Conservation (phyloP, 768 basidiomycete genomes). For the Boletus edulis region DNA sequence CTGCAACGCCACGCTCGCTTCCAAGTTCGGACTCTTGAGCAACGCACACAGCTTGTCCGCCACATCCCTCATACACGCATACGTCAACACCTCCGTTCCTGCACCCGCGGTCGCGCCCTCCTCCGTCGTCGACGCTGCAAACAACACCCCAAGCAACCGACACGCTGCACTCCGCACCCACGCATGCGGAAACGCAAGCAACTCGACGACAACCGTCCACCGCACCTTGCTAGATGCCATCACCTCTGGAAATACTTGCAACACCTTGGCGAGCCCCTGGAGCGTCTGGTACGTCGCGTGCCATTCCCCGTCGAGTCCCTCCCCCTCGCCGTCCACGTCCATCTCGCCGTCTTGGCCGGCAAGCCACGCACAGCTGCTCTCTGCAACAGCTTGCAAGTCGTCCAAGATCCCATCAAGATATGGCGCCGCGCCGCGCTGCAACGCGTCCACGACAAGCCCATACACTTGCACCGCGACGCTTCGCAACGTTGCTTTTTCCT, state of each 20-base stretch:
- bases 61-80: constrained; percentile 57
- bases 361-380: constrained; percentile 6
- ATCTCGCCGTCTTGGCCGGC: constrained; percentile 36
- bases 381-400: constrained; percentile 44
- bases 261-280: constrained; percentile 58
- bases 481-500: constrained; percentile 55
- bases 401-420: constrained; percentile 51
- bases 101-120: neutral
- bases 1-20: constrained; percentile 72
- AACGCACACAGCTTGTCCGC: constrained; percentile 74
- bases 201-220: constrained; percentile 62
- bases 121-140: constrained; percentile 47
- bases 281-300: constrained; percentile 81
- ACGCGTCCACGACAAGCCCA: constrained; percentile 73
- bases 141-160: constrained; percentile 71
- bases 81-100: constrained; percentile 48
- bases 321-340: constrained; percentile 45
- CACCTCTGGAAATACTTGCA: constrained; percentile 54
- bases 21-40: constrained; percentile 78
- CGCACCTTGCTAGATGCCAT: constrained; percentile 45
- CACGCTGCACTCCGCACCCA: constrained; percentile 89
- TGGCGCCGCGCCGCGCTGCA: constrained; percentile 45
- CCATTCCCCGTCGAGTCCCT: constrained; percentile 68
- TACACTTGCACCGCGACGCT: constrained; percentile 81
- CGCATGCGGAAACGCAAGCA: constrained; percentile 86